These are phyloP conservation scores for Lachancea sp. DNA, from an alignment of 805 yeast genomes.

Conservation along the genomic window DNA sequence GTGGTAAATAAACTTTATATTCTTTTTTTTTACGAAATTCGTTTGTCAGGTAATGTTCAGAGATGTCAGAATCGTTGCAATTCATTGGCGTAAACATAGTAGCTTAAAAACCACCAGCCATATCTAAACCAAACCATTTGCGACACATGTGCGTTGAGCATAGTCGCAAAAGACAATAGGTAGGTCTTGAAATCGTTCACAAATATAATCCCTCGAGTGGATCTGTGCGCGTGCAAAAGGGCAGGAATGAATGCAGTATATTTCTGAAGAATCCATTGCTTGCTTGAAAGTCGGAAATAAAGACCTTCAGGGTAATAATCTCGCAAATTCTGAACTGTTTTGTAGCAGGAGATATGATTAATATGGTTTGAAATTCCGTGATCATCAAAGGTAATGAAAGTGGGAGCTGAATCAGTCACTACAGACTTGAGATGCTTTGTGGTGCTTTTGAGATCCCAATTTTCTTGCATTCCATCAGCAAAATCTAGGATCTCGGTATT, in stretches of 20 bases:
- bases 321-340: conserved; percentile 37
- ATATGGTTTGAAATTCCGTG: conserved; percentile 79
- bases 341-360: conserved; percentile 67
- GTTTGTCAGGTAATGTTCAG: neutral
- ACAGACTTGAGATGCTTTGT: conserved; percentile 32
- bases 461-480: conserved; percentile 59
- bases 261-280: conserved; percentile 16
- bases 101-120: conserved; percentile 73
- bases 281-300: conserved; percentile 11
- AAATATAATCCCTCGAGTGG: conserved; percentile 30
- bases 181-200: conserved; percentile 32
- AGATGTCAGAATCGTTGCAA: conserved; percentile 24
- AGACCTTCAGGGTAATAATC: neutral
- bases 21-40: neutral
- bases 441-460: conserved; percentile 54
- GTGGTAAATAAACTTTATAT: conserved; percentile 20
- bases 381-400: conserved; percentile 68
- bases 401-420: conserved; percentile 21
- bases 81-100: conserved; percentile 75
- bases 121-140: conserved; percentile 96
- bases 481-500: conserved; percentile 33
- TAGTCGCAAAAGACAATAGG: conserved; percentile 49
- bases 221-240: conserved; percentile 8
- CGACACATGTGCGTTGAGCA: conserved; percentile 75
- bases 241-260: conserved; percentile 22